phyloP scores from a whole-genome alignment of 2,329 filamentous ascomycete species.

The Parascedosporium putredinis region DNA sequence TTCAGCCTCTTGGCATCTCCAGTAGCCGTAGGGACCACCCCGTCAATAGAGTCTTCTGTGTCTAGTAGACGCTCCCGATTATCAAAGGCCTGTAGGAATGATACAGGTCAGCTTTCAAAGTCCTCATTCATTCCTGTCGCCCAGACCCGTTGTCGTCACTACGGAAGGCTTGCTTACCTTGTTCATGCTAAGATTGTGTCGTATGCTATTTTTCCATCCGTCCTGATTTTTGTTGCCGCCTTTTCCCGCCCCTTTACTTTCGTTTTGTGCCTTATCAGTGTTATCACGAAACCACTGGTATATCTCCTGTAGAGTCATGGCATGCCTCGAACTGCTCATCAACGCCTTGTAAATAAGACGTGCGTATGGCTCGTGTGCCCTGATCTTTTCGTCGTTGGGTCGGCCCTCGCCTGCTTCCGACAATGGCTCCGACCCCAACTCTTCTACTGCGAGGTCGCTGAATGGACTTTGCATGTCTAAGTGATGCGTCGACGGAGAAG shows the following conservation, averaged over 20 bases:
- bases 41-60: background rate
- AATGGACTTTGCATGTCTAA: background rate
- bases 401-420: background rate
- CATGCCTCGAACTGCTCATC: conserved; percentile 51
- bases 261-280: conserved; percentile 68
- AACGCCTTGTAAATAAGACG: conserved; percentile 70
- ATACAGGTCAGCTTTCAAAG: background rate
- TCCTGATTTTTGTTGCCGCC: conserved; percentile 58
- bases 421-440: background rate
- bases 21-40: background rate
- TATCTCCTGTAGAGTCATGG: conserved; percentile 74
- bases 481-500: background rate
- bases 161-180: conserved; percentile 71
- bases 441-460: background rate
- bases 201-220: conserved; percentile 93
- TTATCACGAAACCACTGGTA: conserved; percentile 84
- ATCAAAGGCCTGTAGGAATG: conserved; percentile 24
- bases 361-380: conserved; percentile 58
- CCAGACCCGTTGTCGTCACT: conserved; percentile 38
- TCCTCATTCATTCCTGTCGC: background rate
- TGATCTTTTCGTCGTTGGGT: background rate
- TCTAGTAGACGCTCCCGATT: conserved; percentile 24
- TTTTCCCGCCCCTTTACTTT: conserved; percentile 91
- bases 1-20: conserved; percentile 21
- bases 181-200: conserved; percentile 96